Base-by-base conservation (phyloP, 371 early-diverging fungal species). In the Syncephalastrum sp. region DNA sequence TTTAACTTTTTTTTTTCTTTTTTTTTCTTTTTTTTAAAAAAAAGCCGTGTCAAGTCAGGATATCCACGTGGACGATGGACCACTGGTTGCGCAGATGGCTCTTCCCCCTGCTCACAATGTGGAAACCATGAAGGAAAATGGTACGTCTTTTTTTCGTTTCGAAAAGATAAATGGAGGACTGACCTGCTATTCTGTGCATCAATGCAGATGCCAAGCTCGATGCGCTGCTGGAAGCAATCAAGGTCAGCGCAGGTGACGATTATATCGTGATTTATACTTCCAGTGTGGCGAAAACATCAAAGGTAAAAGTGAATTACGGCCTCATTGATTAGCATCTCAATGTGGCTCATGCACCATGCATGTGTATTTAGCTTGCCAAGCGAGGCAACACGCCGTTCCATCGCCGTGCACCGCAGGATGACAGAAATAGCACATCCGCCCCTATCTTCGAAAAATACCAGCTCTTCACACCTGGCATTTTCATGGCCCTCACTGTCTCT, bases 401-500 rank as follows among this genome's bases (percentile, higher is more conserved):
- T 21, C 72, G 74, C 42, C 72, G 74, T 53, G 72, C 67, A 16
- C 74, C 74, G 25, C 15, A 47, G 23, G 53, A 44, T 19, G 50
- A 47, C 12, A 12, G 41, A 8, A 43, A 21, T 21, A 64, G 65
- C 10, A 50, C 61, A 42, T 33, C 38, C 8, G 38, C 38, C 38
- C 70, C 79, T n/a, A 72, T 79, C 24, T 79, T 79, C 63, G 74
- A 59, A 8, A 79, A 75, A 47, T 79, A 79, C 46, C 76, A 76
- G 56, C 59, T 79, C 21, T 79, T 79, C 45, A 68, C 72, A 12
- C 70, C 79, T 57, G 79, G 68, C 42, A 67, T 79, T 15, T 76
- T 76, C 46, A 79, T 79, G 79, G 69, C 68, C 1, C 47, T 76
- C 47, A 70, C 61, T 51, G 68, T 75, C n/a, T 53, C 61, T 23